Evolutionary conservation across 805 yeast genomes (phyloP), one percentile per base, ranked within the genome.

Genomic region (Isabelozyma pseudorhagii): DNA sequence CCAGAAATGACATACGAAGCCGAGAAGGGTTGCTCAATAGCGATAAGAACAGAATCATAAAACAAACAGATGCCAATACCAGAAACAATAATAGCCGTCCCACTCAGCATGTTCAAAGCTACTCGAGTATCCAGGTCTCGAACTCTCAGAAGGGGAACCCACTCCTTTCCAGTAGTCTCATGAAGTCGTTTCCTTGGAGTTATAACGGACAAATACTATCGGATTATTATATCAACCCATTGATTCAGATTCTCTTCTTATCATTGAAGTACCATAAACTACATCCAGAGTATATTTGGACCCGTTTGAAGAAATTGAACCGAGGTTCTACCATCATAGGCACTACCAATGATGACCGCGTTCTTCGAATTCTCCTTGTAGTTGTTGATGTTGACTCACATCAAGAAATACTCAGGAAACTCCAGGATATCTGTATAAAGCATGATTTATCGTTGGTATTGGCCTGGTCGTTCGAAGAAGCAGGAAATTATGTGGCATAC

Each of bases 101-200:
- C n/a, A 40, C 49, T n/a, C 45, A 42, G 38, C 36, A 42, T 15
- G 53, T 49, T 18, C 51, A 51, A 21, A 51, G 55, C 5, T 49
- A 55, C 40, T 48, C 57, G 15, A 66, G 79, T 3, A 74, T 84
- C 0, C 75, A 79, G 40, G 88, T 87, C 4, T 79, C 84, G 40
- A 79, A 81, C 39, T 75, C 85, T 0, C 94, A 88, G 61, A 81
- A 78, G 45, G 92, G 89, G 1, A 88, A 88, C 59, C 93, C 93
- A 5, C 62, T 87, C 40, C 66, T 88, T 7, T 77, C 77, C 43
- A 71, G 75, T 31, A 66, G 77, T 3, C 52, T 62, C 48, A 64
- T 87, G 62, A 80, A 79, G 43, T 75, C 74, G 44, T 78, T 75
- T 0, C 79, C 73, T 48, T 82, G 71, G 79, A 80, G 83, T 56